Base-by-base conservation (phyloP, 1,284 basidiomycete genomes). In the Malassezia vespertilionis region DNA sequence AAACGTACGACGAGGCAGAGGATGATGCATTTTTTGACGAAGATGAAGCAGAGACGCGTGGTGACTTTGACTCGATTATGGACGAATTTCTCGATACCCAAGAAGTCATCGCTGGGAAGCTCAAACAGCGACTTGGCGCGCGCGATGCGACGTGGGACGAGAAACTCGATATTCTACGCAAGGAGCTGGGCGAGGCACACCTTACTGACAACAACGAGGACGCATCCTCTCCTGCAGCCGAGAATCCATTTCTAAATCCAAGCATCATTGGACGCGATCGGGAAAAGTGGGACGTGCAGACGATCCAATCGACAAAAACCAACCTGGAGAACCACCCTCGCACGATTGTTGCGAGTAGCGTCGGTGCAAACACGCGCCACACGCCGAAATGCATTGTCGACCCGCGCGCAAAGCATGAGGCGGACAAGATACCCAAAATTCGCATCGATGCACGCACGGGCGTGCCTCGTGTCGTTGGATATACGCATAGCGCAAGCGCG, bases 21-120 rank as follows among this genome's bases (percentile, higher is more conserved):
- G 77, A 75, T 27, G 74, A 71, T 33, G 76, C 78, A 47, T 73
- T 84, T 52, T 74, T 75, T 44, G 79, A 80, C 57, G 75, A 86
- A 30, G 85, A 83, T 4, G 76, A 78, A 51, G 74, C 80, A 40
- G 76, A 82, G 31, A 78, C 78, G 12, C 74, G 75, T 80, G 82
- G 84, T 57, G 91, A 96, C 72, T 91, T 96, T 69, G 82, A 86
- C 40, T 74, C 76, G 0, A 87, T 96, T 76, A 81, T 97, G 76
- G 82, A 91, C 71, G 87, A 95, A 63, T 97, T 97, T 71, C 75
- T 97, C 48, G 81, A 84, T 42, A 84, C 86, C 60, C 95, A 86
- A 65, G 91, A 97, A 69, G 74, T 86, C n/a, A 86, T 88, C 18
- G 84, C 87, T 23, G 73, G 75, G 42, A 86, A 86, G 67, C 79